These are phyloP conservation scores for Aspergillus oerlinghausenensis DNA, from an alignment of 2,329 filamentous ascomycete genomes.

Conservation along the genomic window DNA sequence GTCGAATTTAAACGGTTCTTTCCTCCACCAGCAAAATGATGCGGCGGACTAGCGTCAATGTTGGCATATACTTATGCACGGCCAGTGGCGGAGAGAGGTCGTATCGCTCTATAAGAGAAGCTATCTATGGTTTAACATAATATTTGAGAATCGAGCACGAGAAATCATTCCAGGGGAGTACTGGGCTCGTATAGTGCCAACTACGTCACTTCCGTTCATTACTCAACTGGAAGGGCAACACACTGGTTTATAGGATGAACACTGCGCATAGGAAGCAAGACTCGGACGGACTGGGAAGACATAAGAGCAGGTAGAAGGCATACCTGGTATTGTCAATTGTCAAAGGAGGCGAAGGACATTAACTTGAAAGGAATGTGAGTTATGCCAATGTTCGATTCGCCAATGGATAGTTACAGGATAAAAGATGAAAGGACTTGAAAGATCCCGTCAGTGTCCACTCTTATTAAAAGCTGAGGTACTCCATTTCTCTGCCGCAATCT, in stretches of 20 bases:
- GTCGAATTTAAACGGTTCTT: neutral
- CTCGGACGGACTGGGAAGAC: neutral
- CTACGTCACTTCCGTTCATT: too few species aligned
- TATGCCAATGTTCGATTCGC: neutral
- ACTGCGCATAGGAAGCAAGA: too few species aligned
- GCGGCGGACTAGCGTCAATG: neutral
- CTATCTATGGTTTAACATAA: neutral
- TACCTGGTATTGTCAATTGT: neutral
- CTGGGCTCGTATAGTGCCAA: too few species aligned
- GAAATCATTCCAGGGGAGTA: too few species aligned
- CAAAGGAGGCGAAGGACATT: neutral
- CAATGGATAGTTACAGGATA: neutral
- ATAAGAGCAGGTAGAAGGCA: neutral
- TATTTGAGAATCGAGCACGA: too few species aligned
- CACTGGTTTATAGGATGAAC: too few species aligned
- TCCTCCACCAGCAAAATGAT: neutral
- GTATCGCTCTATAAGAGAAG: neutral
- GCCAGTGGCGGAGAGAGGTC: neutral
- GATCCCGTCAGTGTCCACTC: neutral
- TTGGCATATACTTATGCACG: neutral
- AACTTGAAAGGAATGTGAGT: neutral
- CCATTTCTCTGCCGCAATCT: neutral
- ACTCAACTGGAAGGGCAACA: too few species aligned
- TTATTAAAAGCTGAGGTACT: neutral
- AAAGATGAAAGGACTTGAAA: neutral